phyloP scores from a whole-genome alignment of 2,329 filamentous ascomycete species.

The Chaetomium sp. region DNA sequence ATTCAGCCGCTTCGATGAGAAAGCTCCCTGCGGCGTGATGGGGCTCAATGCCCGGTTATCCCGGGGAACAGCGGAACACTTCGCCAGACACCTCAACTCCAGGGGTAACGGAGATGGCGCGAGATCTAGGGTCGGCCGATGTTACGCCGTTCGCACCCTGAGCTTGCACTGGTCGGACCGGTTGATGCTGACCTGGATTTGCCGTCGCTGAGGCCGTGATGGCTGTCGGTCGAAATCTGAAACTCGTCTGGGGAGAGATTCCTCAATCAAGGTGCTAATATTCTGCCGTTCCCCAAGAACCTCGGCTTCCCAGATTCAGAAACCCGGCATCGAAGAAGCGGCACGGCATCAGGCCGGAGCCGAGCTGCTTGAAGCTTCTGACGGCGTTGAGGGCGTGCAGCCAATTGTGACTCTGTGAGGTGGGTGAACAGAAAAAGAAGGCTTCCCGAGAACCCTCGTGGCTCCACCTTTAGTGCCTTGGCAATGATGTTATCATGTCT shows the following conservation, averaged over 20 bases:
- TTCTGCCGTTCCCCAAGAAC: not conserved
- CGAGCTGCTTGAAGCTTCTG: not conserved
- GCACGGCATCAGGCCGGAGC: not conserved
- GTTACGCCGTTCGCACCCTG: not conserved
- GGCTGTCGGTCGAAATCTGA: not conserved
- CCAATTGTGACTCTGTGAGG: not conserved
- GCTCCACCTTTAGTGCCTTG: conserved; percentile 8
- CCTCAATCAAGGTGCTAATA: not conserved
- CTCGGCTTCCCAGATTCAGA: conserved; percentile 18
- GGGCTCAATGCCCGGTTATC: conserved; percentile 9
- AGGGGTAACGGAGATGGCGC: conserved; percentile 8
- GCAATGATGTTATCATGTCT: conserved; percentile 15
- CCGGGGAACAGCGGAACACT: conserved; percentile 3
- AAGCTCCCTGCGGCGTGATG: conserved; percentile 5
- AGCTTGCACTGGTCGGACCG: not conserved
- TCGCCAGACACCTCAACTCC: conserved; percentile 2
- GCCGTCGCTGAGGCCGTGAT: not conserved
- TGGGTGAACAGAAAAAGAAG: not conserved
- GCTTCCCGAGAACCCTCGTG: conserved; percentile 13
- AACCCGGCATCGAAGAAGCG: not conserved
- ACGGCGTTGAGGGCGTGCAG: too few species aligned
- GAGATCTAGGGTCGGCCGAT: conserved; percentile 10
- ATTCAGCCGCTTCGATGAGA: conserved; percentile 7
- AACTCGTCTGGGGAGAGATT: not conserved
- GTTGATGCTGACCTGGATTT: conserved; percentile 2